Evolutionary conservation across 2,329 filamentous ascomycete genomes (phyloP).

Genomic region (Pezicula carpinea): DNA sequence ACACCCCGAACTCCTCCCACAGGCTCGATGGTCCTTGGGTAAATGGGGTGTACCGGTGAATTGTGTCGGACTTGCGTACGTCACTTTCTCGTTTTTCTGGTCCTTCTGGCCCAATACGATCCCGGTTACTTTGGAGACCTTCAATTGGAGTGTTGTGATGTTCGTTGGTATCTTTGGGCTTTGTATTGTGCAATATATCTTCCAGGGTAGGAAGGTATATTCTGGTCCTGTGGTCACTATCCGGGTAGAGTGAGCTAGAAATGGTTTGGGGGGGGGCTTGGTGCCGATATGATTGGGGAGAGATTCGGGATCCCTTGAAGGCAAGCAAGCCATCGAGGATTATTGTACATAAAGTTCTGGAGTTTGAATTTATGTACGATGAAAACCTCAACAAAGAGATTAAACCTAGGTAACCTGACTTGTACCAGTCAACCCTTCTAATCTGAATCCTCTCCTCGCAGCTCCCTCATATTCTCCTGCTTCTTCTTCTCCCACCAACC

Average conservation of each 20-base stretch:
- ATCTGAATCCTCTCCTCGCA: too few species aligned
- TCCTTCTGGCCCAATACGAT: constrained; percentile 40
- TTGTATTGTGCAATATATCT: constrained; percentile 20
- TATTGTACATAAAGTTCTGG: too few species aligned
- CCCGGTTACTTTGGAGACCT: constrained; percentile 32
- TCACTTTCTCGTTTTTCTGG: constrained; percentile 41
- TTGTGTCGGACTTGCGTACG: constrained; percentile 35
- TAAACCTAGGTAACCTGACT: too few species aligned
- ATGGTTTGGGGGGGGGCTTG: too few species aligned
- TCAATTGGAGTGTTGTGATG: constrained; percentile 37
- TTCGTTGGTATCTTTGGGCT: constrained; percentile 13
- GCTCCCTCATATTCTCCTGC: too few species aligned
- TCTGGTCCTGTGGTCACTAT: constrained; percentile 15
- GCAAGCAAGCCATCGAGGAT: too few species aligned
- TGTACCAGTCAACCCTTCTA: too few species aligned
- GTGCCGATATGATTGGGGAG: too few species aligned
- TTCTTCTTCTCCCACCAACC: too few species aligned
- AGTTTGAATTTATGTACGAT: too few species aligned
- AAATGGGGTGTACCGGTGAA: constrained; percentile 37
- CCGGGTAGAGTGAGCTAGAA: background rate
- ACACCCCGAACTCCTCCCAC: constrained; percentile 33
- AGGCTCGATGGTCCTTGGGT: constrained; percentile 38
- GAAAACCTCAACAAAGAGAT: too few species aligned
- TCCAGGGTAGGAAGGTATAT: constrained; percentile 30
- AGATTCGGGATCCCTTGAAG: too few species aligned